phyloP scores from a whole-genome alignment of 139 green algal genomes.

The Deuterostichococcus epilithicus region DNA sequence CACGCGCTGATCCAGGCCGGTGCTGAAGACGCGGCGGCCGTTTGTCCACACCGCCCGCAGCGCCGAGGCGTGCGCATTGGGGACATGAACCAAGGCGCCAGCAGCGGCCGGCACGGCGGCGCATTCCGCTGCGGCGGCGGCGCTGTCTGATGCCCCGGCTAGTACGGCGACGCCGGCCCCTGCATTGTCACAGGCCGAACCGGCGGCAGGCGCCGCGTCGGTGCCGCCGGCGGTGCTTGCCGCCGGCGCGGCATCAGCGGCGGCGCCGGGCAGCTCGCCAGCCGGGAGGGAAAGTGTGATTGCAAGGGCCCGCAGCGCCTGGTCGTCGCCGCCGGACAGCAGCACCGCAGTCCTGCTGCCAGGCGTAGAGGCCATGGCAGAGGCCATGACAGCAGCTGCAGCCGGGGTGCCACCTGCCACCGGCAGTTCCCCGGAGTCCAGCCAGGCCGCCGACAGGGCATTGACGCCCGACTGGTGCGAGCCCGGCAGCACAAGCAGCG shows the following conservation, averaged over 20 bases:
- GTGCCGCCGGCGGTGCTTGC: no score
- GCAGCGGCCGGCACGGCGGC: background rate
- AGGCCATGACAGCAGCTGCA: background rate
- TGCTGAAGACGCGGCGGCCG: background rate
- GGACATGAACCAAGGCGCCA: background rate
- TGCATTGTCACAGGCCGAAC: background rate
- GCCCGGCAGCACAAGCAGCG: constrained; percentile 3
- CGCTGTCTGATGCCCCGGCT: background rate
- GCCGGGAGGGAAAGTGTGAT: background rate
- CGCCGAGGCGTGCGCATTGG: constrained; percentile 36
- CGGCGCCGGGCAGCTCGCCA: no score
- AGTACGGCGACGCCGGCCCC: background rate
- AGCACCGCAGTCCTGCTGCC: constrained; percentile 6
- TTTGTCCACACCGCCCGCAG: constrained; percentile 28
- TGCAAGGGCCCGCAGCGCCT: constrained; percentile 13
- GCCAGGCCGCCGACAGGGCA: constrained; percentile 1
- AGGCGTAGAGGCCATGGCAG: background rate
- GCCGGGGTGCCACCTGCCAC: background rate
- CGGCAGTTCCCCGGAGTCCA: background rate
- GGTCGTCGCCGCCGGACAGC: constrained; percentile 39
- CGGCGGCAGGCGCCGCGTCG: no score
- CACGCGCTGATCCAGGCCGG: constrained; percentile 42
- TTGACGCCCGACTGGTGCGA: constrained; percentile 47
- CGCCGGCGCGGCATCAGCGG: no score
- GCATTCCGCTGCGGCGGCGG: background rate